Base-by-base conservation (phyloP, 225 moss, liverwort and hornwort genomes). In the Straminergon stramineum region DNA sequence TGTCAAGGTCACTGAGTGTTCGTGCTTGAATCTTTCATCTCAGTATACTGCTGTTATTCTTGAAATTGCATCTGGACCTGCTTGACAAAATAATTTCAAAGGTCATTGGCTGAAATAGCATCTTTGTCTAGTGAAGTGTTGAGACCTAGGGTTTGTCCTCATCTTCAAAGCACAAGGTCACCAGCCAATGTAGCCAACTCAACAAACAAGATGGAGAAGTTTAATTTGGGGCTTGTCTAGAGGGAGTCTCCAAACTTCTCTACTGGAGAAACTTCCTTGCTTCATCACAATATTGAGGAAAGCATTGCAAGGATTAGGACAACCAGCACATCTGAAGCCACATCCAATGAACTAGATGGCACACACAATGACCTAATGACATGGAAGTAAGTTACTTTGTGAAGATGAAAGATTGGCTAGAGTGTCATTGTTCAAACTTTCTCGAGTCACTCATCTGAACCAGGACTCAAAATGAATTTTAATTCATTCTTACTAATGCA, bases 321-420 rank as follows among this genome's bases (percentile, higher is more conserved):
- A n/a, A 22, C 2, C 0, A 0, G 6, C 13, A 69, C 2, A 7
- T 23, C 1, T 69, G 3, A 39, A 39, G 23, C 1, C 1, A 2
- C 0, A 0, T 24, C 5, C 0, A 0, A 13, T 69, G 69, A 39
- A n/a, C 1, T 69, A 1, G 14, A 71, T 2, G 14, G 9, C 5
- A 15, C 8, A 41, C 2, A 15, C 15, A 26, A 5, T 0, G 3
- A 3, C 15, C 1, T 27, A 3, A 9, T 73, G 73, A 43, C 3
- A 5, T 73, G 5, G 9, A 73, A 43, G 27, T 43, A 14, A n/a
- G 2, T 31, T 64, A 35, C 7, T 68, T 21, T 37, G 12, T 11
- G 21, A 68, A 6, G 12, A 22, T 68, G 68, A 68, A 67, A 67
- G 37, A 67, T 20, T 67, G 37, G 20, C 20, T 1, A 37, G 3